A percentile compares a stretch with the other conserved stretches of the same genome.
These are phyloP conservation scores for Odontarrhena argentea DNA, from an alignment of 345 rosid species.

Conservation along the genomic window DNA sequence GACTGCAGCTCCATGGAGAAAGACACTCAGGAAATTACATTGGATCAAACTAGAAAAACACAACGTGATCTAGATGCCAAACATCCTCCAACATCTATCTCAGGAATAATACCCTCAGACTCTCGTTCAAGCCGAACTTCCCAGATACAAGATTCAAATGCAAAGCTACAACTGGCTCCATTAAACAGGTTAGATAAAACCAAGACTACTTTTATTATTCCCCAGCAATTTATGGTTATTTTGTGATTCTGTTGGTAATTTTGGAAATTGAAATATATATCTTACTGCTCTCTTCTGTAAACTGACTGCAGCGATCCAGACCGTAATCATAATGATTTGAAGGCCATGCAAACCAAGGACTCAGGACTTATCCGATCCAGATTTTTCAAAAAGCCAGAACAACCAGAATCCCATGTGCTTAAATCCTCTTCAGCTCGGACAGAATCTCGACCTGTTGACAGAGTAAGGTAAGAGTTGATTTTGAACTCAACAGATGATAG, in stretches of 20 bases:
- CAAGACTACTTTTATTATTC: constrained; percentile 17
- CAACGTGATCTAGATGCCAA: constrained; percentile 30
- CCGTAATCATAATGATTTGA: constrained; percentile 28
- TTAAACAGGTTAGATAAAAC: constrained; percentile 49
- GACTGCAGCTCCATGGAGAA: neutral
- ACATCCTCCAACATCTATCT: constrained; percentile 30
- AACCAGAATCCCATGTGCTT: constrained; percentile 38
- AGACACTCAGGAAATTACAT: constrained; percentile 25
- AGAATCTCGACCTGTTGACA: constrained; percentile 39
- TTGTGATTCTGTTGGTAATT: constrained; percentile 2
- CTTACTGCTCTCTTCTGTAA: constrained; percentile 21
- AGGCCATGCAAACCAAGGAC: constrained; percentile 42
- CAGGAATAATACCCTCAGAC: constrained; percentile 31
- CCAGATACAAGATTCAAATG: constrained; percentile 36
- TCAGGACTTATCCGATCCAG: constrained; percentile 45
- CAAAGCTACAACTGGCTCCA: constrained; percentile 39
- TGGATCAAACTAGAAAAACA: constrained; percentile 24
- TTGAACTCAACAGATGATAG: constrained; percentile 31
- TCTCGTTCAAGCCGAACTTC: constrained; percentile 31
- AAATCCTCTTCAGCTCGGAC: constrained; percentile 36
- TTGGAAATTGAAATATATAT: constrained; percentile 15
- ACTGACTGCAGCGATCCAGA: constrained; percentile 38
- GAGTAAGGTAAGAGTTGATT: constrained; percentile 36
- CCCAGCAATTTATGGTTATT: neutral
- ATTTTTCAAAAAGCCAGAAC: constrained; percentile 43